phyloP scores from a whole-genome alignment of 805 yeast genomes.

The Hanseniaspora jakobsenii region DNA sequence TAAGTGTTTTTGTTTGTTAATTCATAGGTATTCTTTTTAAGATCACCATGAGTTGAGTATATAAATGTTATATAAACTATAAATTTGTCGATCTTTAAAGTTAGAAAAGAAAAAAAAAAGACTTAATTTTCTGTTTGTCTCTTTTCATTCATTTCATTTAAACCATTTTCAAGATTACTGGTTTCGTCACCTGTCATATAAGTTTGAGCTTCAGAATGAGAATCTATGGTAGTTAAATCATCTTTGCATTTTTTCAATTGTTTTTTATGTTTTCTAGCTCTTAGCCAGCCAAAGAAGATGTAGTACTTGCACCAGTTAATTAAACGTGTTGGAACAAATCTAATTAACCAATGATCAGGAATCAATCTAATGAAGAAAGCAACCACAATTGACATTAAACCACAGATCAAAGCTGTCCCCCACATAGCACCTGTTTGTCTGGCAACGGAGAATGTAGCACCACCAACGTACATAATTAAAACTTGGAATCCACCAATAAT shows the following conservation, averaged over 20 bases:
- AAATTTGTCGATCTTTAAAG: neutral
- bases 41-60: too few relatives aligned
- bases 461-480: constrained; percentile 91
- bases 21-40: too few relatives aligned
- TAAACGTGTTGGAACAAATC: constrained; percentile 50
- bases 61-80: too few relatives aligned
- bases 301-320: constrained; percentile 26
- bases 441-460: constrained; percentile 79
- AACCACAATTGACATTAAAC: constrained; percentile 66
- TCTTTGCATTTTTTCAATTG: neutral
- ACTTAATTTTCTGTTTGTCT: neutral
- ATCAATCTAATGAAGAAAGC: constrained; percentile 65
- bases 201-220: neutral
- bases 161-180: constrained; percentile 12
- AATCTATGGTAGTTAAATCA: neutral
- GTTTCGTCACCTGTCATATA: constrained; percentile 5
- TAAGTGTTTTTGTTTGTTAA: too few relatives aligned
- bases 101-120: neutral
- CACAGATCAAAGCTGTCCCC: constrained; percentile 78
- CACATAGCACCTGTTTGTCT: constrained; percentile 77
- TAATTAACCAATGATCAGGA: constrained; percentile 68
- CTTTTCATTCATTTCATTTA: too few relatives aligned
- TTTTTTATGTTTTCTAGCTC: constrained; percentile 5
- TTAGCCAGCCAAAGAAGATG: constrained; percentile 14
- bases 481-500: constrained; percentile 78